Percentiles rank a stretch among this genome's conserved stretches.
Conservation (phyloP, 768 basidiomycete species). For the Suillus fuscotomentosus region DNA sequence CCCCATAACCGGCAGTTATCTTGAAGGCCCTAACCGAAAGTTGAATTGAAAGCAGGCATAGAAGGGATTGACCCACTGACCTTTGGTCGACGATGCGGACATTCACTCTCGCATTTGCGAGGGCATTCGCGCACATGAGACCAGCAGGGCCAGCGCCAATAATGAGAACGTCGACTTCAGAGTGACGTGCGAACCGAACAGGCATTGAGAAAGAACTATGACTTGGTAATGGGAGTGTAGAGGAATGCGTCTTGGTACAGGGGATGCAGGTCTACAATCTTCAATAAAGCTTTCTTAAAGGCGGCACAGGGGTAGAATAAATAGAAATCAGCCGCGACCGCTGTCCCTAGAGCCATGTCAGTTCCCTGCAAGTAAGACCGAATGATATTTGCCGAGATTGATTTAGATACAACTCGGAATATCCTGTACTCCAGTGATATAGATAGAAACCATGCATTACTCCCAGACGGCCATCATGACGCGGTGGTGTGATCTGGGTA, state of each 20-base stretch:
- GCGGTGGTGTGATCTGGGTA: too few relatives aligned
- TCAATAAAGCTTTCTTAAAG: neutral
- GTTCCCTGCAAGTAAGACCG: too few relatives aligned
- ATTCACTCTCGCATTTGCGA: conserved; percentile 36
- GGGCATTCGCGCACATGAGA: conserved; percentile 41
- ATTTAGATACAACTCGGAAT: too few relatives aligned
- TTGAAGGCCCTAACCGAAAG: conserved; percentile 12
- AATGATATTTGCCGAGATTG: too few relatives aligned
- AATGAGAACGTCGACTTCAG: conserved; percentile 39
- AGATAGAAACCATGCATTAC: too few relatives aligned
- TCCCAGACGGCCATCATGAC: too few relatives aligned
- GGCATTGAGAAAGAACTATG: neutral
- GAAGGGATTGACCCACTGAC: conserved; percentile 14
- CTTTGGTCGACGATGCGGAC: conserved; percentile 41
- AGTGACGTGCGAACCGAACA: conserved; percentile 9
- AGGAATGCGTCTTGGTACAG: conserved; percentile 2
- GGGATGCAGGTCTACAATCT: neutral
- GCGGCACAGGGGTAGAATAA: neutral
- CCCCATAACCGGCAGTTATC: conserved; percentile 24
- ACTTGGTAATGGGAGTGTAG: neutral
- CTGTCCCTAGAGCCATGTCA: neutral
- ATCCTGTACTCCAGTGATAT: too few relatives aligned
- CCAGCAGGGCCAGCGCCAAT: conserved; percentile 45
- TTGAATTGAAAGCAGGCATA: neutral
- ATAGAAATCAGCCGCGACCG: neutral